Percentiles rank a stretch among this genome's conserved stretches.
Conservation (phyloP, 768 basidiomycete species). For the Kwoniella dejecticola region DNA sequence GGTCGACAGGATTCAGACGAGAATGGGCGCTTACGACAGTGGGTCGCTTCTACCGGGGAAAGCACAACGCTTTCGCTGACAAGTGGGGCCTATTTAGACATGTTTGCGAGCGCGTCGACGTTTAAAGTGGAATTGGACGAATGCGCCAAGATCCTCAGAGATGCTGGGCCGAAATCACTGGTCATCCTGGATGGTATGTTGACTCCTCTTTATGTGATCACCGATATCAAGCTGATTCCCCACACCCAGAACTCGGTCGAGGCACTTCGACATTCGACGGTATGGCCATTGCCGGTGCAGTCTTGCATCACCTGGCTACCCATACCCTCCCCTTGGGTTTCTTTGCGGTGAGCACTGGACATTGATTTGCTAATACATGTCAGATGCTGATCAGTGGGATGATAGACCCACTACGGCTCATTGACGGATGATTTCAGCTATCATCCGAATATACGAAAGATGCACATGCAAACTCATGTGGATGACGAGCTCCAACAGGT, state of each 20-base stretch:
- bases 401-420: constrained; percentile 84
- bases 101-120: constrained; percentile 60
- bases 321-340: constrained; percentile 88
- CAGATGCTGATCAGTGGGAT: not conserved
- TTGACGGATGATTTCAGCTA: constrained; percentile 91
- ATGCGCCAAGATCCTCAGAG: constrained; percentile 88
- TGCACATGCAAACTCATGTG: constrained; percentile 94
- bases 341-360: constrained; percentile 67
- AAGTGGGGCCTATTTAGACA: constrained; percentile 28
- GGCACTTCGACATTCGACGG: constrained; percentile 98
- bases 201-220: not conserved
- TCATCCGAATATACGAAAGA: constrained; percentile 87
- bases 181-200: constrained; percentile 88
- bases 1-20: constrained; percentile 84
- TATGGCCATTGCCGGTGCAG: constrained; percentile 97
- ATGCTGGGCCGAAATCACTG: constrained; percentile 89
- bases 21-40: constrained; percentile 98
- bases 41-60: constrained; percentile 16
- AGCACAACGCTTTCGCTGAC: constrained; percentile 16
- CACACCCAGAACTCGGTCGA: constrained; percentile 76
- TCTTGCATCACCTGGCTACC: constrained; percentile 90
- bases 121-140: constrained; percentile 99
- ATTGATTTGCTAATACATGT: not conserved
- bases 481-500: constrained; percentile 81
- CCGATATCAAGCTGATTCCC: constrained; percentile 2